Percentiles rank a stretch among this genome's conserved stretches.
Conservation (phyloP, 2,329 filamentous ascomycete genomes). For the Epichloe baconii region DNA sequence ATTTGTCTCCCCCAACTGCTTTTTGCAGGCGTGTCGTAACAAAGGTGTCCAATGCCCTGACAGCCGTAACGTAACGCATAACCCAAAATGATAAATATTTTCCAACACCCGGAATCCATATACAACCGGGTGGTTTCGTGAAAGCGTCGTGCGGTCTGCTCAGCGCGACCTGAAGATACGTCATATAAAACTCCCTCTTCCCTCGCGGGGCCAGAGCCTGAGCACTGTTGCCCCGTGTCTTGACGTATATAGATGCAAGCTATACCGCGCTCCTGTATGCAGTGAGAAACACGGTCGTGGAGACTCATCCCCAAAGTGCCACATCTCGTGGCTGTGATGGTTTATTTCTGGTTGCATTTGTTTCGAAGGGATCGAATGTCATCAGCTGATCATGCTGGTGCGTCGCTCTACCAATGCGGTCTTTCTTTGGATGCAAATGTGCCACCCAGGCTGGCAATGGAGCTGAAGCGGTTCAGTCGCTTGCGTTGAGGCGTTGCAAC, state of each 20-base stretch:
- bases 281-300: neutral
- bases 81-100: neutral
- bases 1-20: neutral
- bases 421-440: constrained; percentile 22
- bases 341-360: neutral
- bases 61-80: neutral
- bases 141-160: neutral
- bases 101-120: neutral
- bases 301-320: neutral
- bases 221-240: neutral
- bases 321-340: neutral
- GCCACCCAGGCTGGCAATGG: constrained; percentile 40
- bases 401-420: constrained; percentile 27
- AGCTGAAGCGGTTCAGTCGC: constrained; percentile 40
- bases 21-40: neutral
- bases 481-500: constrained; percentile 27
- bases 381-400: constrained; percentile 25
- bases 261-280: neutral
- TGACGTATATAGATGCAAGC: neutral
- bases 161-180: neutral
- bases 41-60: constrained; percentile 1
- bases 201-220: neutral
- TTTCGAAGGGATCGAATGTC: neutral
- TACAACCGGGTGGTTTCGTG: neutral
- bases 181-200: neutral